Evolutionary conservation across 2,329 filamentous ascomycete genomes (phyloP), one percentile per base, ranked within the genome.

Genomic region (Aspergillus sp.): DNA sequence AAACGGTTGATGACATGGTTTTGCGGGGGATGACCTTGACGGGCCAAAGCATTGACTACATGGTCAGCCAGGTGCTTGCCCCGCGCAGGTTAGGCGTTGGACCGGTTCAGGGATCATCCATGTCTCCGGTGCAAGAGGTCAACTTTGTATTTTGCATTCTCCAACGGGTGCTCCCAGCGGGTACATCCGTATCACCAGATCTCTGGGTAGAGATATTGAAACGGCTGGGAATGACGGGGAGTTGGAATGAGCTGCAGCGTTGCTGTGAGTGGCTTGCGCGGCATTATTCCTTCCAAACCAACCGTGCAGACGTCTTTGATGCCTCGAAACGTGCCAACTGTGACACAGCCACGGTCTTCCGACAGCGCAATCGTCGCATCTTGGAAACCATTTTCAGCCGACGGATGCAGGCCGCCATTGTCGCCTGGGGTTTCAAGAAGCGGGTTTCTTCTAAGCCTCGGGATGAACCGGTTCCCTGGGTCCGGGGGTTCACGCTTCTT

Each of bases 121-220:
- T 52, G 57, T 60, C 63, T 57, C 57, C 65, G 42, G 69, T 73
- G 17, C 74, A 71, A 38, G 74, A 75, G 57, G 55, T 71, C 45
- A 50, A 59, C 22, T 67, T 81, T 60, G 68, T 81, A 44, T 70
- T 78, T 3, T 76, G 76, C 26, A 65, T 80, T 17, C 70, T 79
- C 30, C 74, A 79, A 50, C 68, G 70, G 44, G 70, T 81, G 40
- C 72, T 82, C 47, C 67, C 75, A 54, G 70, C 66, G 36, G 76
- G 75, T 16, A 68, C 69, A 50, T 57, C 68, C 50, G 69, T 81
- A 20, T 70, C 70, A 19, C 67, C 73, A 3, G 66, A 57, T 22
- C 61, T 72, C 14, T 88, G 84, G 85, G 67, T 71, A 44, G 82
- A 86, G 61, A 71, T 85, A 9, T 62, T 87, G 40, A 80, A 80